phyloP scores from a whole-genome alignment of 768 basidiomycete species.

The Cantharellus cinnabarinus region DNA sequence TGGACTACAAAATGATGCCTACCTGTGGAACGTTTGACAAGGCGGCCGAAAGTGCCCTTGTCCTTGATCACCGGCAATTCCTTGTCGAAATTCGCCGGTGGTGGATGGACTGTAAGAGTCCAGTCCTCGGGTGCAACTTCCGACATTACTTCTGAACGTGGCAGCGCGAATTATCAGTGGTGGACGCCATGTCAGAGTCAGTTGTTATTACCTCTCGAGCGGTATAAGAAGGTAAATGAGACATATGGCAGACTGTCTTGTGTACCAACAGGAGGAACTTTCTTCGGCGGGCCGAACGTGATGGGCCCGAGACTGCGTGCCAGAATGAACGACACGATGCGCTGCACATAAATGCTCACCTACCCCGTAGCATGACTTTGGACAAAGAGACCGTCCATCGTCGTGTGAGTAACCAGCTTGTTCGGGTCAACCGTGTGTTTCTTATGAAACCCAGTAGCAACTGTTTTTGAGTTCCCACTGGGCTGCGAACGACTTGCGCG shows the following conservation, averaged over 20 bases:
- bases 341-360: background rate
- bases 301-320: background rate
- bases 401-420: background rate
- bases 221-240: background rate
- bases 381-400: background rate
- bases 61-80: background rate
- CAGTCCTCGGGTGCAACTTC: background rate
- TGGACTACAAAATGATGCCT: too few species aligned
- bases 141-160: background rate
- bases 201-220: background rate
- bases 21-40: too few species aligned
- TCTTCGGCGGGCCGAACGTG: background rate
- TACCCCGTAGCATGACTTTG: constrained; percentile 1
- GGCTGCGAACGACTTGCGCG: background rate
- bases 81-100: background rate
- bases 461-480: background rate
- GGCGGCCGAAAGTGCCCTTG: background rate
- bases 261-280: background rate
- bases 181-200: background rate
- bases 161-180: background rate
- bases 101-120: background rate
- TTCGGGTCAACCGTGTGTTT: background rate
- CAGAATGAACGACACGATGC: background rate
- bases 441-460: constrained; percentile 1
- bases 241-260: background rate